phyloP scores from a whole-genome alignment of 306 rosid species.

The Fagus crenata region DNA sequence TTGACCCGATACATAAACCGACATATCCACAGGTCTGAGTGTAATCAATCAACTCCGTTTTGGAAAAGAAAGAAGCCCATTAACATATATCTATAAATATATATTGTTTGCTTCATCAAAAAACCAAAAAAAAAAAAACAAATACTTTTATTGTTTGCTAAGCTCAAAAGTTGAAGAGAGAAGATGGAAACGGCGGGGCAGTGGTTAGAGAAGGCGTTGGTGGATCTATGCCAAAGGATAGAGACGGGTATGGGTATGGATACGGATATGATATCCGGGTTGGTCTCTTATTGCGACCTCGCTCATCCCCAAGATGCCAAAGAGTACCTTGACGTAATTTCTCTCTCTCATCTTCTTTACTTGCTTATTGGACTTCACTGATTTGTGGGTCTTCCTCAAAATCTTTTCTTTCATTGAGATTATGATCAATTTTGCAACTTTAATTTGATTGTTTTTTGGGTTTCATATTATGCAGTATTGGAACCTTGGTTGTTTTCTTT shows the following conservation, averaged over 20 bases:
- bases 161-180: constrained; percentile 2
- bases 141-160: neutral
- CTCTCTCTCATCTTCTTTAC: neutral
- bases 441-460: too few relatives aligned
- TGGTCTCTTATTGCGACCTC: constrained; percentile 87
- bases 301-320: constrained; percentile 89
- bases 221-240: constrained; percentile 61
- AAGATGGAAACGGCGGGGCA: constrained; percentile 63
- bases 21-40: too few relatives aligned
- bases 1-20: too few relatives aligned
- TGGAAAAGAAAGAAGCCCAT: too few relatives aligned
- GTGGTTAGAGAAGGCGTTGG: constrained; percentile 90
- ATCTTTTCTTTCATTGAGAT: neutral
- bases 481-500: neutral
- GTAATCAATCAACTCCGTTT: too few relatives aligned
- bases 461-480: too few relatives aligned
- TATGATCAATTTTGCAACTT: neutral
- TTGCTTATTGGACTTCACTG: neutral
- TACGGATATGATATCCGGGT: constrained; percentile 76
- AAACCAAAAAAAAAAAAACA: neutral
- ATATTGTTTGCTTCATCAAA: neutral
- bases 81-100: too few relatives aligned
- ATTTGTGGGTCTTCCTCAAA: neutral
- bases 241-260: constrained; percentile 72
- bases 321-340: constrained; percentile 81